A percentile compares a stretch with the other conserved stretches of the same genome.
phyloP scores from a whole-genome alignment of 768 basidiomycete species.

The Pleurotus sapidus region DNA sequence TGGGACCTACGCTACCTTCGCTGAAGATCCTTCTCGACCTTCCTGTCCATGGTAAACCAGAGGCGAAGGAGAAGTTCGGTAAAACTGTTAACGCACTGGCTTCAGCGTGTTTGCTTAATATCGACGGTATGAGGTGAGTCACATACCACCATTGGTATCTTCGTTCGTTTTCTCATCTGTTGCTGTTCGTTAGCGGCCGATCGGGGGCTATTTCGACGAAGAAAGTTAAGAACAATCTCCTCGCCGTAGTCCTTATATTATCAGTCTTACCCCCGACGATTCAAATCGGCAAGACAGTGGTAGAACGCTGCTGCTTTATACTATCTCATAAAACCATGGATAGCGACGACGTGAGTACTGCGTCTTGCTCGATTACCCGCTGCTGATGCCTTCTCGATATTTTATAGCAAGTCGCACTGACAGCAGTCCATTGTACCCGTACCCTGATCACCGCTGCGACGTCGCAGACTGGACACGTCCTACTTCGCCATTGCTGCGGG shows the following conservation, averaged over 20 bases:
- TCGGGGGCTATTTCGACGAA: conserved; percentile 70
- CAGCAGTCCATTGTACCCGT: conserved; percentile 87
- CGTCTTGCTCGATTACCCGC: not conserved
- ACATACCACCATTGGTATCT: not conserved
- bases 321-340: conserved; percentile 80
- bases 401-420: conserved; percentile 46
- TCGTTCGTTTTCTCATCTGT: not conserved
- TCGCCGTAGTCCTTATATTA: conserved; percentile 82
- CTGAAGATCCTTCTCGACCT: conserved; percentile 73
- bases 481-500: conserved; percentile 69
- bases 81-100: conserved; percentile 74
- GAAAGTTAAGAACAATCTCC: conserved; percentile 88
- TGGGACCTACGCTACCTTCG: conserved; percentile 75
- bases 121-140: conserved; percentile 88
- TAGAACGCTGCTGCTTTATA: conserved; percentile 84
- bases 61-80: conserved; percentile 50
- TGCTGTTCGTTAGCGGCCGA: conserved; percentile 58
- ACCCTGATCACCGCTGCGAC: conserved; percentile 75
- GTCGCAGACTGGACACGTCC: conserved; percentile 44
- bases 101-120: conserved; percentile 80
- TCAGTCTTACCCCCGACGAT: conserved; percentile 70
- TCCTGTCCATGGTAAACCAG: conserved; percentile 34
- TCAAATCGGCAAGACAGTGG: conserved; percentile 65
- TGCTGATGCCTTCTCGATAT: not conserved
- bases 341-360: conserved; percentile 53